Evolutionary conservation across 371 early-diverging fungal species (phyloP).

Genomic region (Catenaria anguillulae): DNA sequence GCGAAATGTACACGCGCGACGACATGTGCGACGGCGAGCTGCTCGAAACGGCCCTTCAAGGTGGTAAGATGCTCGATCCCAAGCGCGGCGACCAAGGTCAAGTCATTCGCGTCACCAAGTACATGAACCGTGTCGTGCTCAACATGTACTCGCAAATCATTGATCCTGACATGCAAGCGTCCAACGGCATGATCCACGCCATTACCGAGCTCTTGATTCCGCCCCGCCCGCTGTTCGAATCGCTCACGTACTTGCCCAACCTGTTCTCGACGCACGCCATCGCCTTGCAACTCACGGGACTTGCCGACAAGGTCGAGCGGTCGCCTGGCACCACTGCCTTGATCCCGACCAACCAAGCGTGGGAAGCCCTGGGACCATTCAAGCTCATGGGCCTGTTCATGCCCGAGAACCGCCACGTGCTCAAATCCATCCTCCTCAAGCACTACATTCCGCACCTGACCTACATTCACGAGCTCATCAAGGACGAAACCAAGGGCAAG

Average conservation of each 20-base stretch:
- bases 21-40: slow-evolving; percentile 13
- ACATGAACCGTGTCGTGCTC: slow-evolving; percentile 1
- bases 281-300: slow-evolving; percentile 3
- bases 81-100: slow-evolving; percentile 13
- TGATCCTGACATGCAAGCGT: slow-evolving; percentile 11
- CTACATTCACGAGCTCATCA: not conserved
- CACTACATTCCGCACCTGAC: not conserved
- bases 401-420: not conserved
- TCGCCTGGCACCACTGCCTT: slow-evolving; percentile 7
- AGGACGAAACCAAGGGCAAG: too few species aligned
- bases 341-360: not conserved
- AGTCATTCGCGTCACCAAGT: slow-evolving; percentile 15
- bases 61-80: slow-evolving; percentile 8
- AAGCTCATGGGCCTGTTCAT: not conserved
- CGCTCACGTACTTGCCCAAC: slow-evolving; percentile 12
- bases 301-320: slow-evolving; percentile 9
- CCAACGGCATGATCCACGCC: slow-evolving; percentile 16
- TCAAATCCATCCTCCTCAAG: not conserved
- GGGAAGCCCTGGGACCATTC: not conserved
- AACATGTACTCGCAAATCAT: slow-evolving; percentile 9
- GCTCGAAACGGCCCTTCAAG: slow-evolving; percentile 13
- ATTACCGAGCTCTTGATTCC: slow-evolving; percentile 16
- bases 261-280: slow-evolving; percentile 14
- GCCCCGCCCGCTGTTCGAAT: slow-evolving; percentile 10
- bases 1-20: slow-evolving; percentile 8